Percentiles rank a stretch among this genome's conserved stretches.
Conservation (phyloP, 2,329 filamentous ascomycete genomes). For the Fulvia fulva region DNA sequence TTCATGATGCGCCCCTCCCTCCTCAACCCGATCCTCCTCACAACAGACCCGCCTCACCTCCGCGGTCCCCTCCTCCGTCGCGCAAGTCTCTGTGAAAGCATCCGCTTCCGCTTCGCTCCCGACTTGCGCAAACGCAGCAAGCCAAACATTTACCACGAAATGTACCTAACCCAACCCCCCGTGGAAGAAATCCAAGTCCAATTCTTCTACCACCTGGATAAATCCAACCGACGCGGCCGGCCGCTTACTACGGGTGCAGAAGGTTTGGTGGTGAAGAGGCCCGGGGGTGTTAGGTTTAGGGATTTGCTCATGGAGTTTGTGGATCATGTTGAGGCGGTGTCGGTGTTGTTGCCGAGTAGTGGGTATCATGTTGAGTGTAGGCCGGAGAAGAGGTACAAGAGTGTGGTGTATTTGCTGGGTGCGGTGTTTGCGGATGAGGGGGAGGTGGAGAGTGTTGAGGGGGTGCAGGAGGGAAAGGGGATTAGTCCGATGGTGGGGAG, state of each 20-base stretch:
- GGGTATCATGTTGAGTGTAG: neutral
- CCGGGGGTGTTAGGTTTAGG: conserved; percentile 3
- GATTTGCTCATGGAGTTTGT: conserved; percentile 3
- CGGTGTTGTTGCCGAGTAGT: neutral
- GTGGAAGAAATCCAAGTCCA: neutral
- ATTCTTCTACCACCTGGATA: neutral
- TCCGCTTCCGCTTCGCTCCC: neutral
- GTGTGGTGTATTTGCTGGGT: conserved; percentile 12
- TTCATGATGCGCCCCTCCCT: neutral
- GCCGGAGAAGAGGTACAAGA: neutral
- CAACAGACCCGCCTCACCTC: neutral
- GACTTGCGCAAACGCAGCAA: neutral
- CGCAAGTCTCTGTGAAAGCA: neutral
- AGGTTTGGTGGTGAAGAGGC: neutral
- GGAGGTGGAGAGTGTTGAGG: conserved; percentile 1
- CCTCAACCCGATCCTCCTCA: neutral
- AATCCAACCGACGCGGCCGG: neutral
- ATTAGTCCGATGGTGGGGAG: neutral
- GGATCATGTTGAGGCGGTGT: neutral
- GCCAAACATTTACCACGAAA: neutral
- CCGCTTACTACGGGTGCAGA: neutral
- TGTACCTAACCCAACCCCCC: neutral
- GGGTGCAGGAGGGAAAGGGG: neutral
- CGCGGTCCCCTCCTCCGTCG: neutral
- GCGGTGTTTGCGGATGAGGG: conserved; percentile 13